Conservation (phyloP, 192 early-diverging fungal genomes). For the Gonapodya prolifera region DNA sequence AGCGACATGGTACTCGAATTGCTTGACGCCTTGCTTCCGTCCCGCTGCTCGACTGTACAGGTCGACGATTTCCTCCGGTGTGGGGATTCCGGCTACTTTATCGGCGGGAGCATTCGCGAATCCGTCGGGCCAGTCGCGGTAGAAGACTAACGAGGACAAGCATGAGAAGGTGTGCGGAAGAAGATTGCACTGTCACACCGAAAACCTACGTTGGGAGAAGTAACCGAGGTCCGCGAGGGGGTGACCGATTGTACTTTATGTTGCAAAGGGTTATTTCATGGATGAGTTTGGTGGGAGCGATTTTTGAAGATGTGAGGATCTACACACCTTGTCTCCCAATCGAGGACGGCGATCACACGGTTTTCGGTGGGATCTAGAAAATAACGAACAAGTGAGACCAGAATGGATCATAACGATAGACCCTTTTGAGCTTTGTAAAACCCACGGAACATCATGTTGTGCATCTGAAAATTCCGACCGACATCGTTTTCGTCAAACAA, state of each 20-base stretch:
- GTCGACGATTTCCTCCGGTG: not conserved
- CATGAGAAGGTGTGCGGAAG: not conserved
- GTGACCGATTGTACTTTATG: not conserved
- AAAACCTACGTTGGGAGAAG: not conserved
- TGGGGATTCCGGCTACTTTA: not conserved
- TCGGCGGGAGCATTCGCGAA: not conserved
- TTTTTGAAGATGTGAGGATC: no score
- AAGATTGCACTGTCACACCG: not conserved
- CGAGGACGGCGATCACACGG: constrained; percentile 6
- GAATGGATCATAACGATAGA: no score
- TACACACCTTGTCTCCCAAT: not conserved
- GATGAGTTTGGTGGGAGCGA: no score
- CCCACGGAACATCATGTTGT: constrained; percentile 3
- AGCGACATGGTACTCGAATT: constrained; percentile 1
- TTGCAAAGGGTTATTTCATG: no score
- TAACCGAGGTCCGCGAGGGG: constrained; percentile 4
- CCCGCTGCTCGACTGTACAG: not conserved
- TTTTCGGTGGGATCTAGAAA: not conserved
- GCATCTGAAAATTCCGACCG: no score
- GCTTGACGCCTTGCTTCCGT: not conserved
- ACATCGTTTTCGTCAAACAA: not conserved
- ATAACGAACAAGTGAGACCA: not conserved
- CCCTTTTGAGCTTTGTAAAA: not conserved
- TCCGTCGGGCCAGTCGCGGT: not conserved
- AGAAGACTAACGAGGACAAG: not conserved